Evolutionary conservation across 805 yeast species (phyloP).

Genomic region (Myxozyma melibiosi): DNA sequence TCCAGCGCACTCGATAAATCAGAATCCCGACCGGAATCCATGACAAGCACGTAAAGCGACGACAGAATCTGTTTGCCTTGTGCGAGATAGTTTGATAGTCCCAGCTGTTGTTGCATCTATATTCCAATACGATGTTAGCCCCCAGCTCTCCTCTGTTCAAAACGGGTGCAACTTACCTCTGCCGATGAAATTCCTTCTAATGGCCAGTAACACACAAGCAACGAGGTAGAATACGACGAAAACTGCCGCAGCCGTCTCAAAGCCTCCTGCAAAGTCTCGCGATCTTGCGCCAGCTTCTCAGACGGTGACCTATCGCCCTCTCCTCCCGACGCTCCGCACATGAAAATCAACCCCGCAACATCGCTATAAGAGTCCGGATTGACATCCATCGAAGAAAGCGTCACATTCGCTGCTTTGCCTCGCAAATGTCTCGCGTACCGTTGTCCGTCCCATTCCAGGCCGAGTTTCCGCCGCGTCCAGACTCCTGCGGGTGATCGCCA

Average conservation of each 20-base stretch:
- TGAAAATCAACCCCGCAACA: slow-evolving; percentile 52
- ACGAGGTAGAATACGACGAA: slow-evolving; percentile 46
- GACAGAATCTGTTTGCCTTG: slow-evolving; percentile 8
- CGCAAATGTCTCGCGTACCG: slow-evolving; percentile 41
- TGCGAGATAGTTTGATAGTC: slow-evolving; percentile 8
- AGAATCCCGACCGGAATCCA: slow-evolving; percentile 14
- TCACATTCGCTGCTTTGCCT: slow-evolving; percentile 41
- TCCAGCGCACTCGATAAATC: slow-evolving; percentile 20
- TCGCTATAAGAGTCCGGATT: slow-evolving; percentile 46
- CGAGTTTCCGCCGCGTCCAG: slow-evolving; percentile 54
- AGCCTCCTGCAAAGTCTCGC: slow-evolving; percentile 44
- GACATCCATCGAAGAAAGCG: slow-evolving; percentile 50
- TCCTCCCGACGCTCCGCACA: slow-evolving; percentile 51
- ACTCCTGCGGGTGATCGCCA: slow-evolving; percentile 52
- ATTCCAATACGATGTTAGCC: background rate
- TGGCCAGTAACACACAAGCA: slow-evolving; percentile 50
- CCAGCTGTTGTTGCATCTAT: slow-evolving; percentile 12
- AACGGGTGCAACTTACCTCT: slow-evolving; percentile 10
- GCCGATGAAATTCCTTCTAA: slow-evolving; percentile 15
- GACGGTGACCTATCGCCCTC: slow-evolving; percentile 23
- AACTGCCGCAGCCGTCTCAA: slow-evolving; percentile 43
- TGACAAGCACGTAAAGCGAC: slow-evolving; percentile 13
- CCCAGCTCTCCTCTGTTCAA: background rate
- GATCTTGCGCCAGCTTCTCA: slow-evolving; percentile 47
- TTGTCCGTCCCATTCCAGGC: slow-evolving; percentile 43